Base-by-base conservation (phyloP, 1,139 yeast species). In the Oligophagozyma castellii region DNA sequence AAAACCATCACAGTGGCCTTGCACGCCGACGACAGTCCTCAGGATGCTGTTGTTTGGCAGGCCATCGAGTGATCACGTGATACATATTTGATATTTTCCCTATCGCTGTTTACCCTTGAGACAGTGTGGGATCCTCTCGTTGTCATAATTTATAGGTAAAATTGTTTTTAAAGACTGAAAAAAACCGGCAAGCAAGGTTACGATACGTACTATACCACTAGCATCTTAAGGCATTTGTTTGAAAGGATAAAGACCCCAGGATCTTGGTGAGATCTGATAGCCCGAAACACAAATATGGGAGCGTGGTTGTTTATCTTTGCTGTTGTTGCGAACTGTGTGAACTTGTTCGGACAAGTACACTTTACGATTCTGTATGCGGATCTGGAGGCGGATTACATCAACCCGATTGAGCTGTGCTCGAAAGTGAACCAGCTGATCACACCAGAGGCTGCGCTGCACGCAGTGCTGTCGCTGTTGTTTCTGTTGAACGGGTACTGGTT, bases 331-430 rank as follows among this genome's bases (percentile, higher is more conserved):
- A 86, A 86, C 59, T 92, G 93, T 37, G 70, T 77, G 44, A 83
- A 80, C 66, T 66, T 86, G 60, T 84, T 86, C 52, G 65, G 80
- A 19, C 95, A 84, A 60, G 95, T 84, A 32, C 86, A 78, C 58
- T 83, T 84, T 66, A 81, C 94, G 25, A 81, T 84, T 55, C 73
- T 81, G 75, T 84, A 77, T 63, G 79, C 93, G 40, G 96, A 86
- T 58, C 67, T 84, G 55, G 95, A 84, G 59, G 79, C 89, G 47
- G 96, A 86, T 54, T 86, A 84, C 61, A 83, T 86, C 63, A 89
- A 89, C 56, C 96, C 96, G 29, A 84, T 89, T 53, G 98, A 92
- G 57, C 67, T 89, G 45, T 89, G 98, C 63, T 83, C 83, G 62
- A 79, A 80, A 51, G 71, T 89, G 48, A 89, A 89, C 64, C 76